phyloP scores from a whole-genome alignment of 2,329 filamentous ascomycete genomes.

The Colletotrichum kahawae region DNA sequence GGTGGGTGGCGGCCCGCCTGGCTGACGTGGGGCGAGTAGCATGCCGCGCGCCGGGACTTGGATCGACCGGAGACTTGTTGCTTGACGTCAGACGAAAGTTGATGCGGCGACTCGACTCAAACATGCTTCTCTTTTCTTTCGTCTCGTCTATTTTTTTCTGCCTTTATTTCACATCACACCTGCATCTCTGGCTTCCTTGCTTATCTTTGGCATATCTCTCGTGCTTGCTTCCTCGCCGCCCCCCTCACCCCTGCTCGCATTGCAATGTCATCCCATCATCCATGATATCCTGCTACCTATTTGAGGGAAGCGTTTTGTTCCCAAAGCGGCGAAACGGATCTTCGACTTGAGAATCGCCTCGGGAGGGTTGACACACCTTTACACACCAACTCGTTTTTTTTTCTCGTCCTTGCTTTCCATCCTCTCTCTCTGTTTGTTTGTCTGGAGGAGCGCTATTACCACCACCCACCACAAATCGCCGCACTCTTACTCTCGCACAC shows the following conservation, averaged over 20 bases:
- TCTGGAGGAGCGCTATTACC: neutral
- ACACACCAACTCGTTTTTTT: neutral
- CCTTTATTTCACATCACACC: neutral
- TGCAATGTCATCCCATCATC: slow-evolving; percentile 10
- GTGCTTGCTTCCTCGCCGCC: neutral
- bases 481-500: neutral
- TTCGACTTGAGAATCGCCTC: neutral
- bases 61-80: neutral
- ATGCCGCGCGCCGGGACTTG: neutral
- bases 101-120: slow-evolving; percentile 8
- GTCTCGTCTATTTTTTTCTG: neutral
- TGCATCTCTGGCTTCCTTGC: neutral
- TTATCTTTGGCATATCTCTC: neutral
- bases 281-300: slow-evolving; percentile 1
- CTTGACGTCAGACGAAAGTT: slow-evolving; percentile 18
- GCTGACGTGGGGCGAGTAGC: neutral
- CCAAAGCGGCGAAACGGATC: slow-evolving; percentile 12
- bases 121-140: neutral
- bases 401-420: neutral
- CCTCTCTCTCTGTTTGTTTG: neutral
- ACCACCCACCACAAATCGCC: neutral
- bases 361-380: neutral
- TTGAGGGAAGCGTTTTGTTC: slow-evolving; percentile 9
- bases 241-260: neutral
- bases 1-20: neutral